These are phyloP conservation scores for Fennellomyces sp. DNA, from an alignment of 371 early-diverging fungal genomes.

Conservation along the genomic window DNA sequence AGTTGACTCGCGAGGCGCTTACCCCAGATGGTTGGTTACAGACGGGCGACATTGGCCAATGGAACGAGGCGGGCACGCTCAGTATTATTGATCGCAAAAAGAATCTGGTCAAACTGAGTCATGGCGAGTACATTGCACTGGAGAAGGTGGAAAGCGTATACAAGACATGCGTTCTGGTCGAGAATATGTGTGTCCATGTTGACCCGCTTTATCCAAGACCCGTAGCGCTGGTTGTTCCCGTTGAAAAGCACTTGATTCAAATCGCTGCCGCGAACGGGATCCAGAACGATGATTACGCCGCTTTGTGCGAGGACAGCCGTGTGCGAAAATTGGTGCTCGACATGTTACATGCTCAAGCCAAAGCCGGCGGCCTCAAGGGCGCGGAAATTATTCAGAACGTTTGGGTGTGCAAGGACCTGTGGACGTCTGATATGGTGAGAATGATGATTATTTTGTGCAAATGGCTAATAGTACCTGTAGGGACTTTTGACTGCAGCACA, in stretches of 20 bases:
- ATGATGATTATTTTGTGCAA: not conserved
- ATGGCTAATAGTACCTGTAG: constrained; percentile 22
- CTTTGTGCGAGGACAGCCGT: constrained; percentile 24
- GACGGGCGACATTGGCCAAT: constrained; percentile 89
- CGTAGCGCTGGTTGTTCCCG: constrained; percentile 77
- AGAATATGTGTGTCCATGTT: constrained; percentile 87
- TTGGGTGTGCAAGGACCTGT: constrained; percentile 73
- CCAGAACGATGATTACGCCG: constrained; percentile 23
- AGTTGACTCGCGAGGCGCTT: constrained; percentile 73
- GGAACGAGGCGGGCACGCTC: constrained; percentile 67
- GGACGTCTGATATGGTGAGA: constrained; percentile 86
- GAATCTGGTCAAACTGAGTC: constrained; percentile 80
- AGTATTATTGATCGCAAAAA: constrained; percentile 81
- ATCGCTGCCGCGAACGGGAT: constrained; percentile 8
- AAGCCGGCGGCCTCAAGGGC: constrained; percentile 57
- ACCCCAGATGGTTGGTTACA: constrained; percentile 86
- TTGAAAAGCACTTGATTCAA: constrained; percentile 31
- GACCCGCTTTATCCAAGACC: constrained; percentile 69
- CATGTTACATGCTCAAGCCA: constrained; percentile 33
- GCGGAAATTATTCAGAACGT: constrained; percentile 76
- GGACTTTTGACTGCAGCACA: constrained; percentile 88
- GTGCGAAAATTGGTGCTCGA: constrained; percentile 23
- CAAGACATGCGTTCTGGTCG: constrained; percentile 73
- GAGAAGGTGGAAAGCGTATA: constrained; percentile 97
- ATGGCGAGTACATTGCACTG: constrained; percentile 95